Evolutionary conservation across 2,329 filamentous ascomycete genomes (phyloP), one percentile per base, ranked within the genome.

Genomic region (Colletotrichum sojae): DNA sequence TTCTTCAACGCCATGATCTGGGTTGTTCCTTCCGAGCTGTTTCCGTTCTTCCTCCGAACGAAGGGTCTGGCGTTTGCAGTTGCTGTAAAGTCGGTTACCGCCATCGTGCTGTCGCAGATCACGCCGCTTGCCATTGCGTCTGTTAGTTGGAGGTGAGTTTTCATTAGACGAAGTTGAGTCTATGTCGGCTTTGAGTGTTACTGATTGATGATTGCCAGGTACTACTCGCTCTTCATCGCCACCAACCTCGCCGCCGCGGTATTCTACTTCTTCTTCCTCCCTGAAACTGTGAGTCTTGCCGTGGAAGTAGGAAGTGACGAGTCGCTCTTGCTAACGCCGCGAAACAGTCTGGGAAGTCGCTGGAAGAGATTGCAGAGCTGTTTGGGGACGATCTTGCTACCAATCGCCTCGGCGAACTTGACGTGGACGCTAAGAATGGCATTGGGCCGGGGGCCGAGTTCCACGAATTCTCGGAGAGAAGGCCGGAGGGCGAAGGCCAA

Each of bases 201-300:
- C 31, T 36, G 10, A 36, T 27, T 54, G 6, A 27, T 15, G 4
- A 15, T 22, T 5, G 12, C 3, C 18, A 58, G 51, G 18, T 67
- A 80, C 67, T 82, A 82, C 67, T 74, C 78, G 3, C 72, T 83
- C 1, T 79, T 82, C 69, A 82, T 82, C 60, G 74, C 74, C 8
- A 74, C 66, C 0, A 75, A 77, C 39, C 49, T 77, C 13, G 71
- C 58, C 0, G 73, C 75, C 1, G 80, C 79, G 0, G 69, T 78
- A 5, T 71, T 81, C 6, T 81, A 80, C 31, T 81, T 76, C 49
- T 74, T 82, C 51, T 71, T 49, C 27, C 61, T 73, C 4, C 72
- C 71, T 10, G 72, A 73, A 20, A 73, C 72, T 5, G 67, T 71
- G 27, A 6, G 60, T 65, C 16, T 43, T 16, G 6, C 43, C 8